These are phyloP conservation scores for Blastobotrys attinorum DNA, from an alignment of 805 yeast genomes.

Conservation along the genomic window DNA sequence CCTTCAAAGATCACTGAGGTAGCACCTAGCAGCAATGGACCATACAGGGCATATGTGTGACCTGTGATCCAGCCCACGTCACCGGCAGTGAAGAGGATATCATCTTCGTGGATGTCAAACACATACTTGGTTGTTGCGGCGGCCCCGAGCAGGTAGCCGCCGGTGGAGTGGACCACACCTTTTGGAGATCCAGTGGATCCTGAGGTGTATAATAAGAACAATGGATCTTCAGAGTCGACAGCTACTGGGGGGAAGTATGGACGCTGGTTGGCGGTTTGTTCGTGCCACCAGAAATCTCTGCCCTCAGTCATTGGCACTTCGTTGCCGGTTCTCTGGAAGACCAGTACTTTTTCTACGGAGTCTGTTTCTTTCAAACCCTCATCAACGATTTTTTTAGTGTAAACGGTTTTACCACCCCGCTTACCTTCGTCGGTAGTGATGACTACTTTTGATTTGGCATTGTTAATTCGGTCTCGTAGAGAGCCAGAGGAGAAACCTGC, in stretches of 20 bases:
- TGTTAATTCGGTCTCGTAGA: constrained; percentile 79
- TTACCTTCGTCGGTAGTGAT: constrained; percentile 93
- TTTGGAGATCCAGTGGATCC: constrained; percentile 98
- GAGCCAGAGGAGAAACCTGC: constrained; percentile 97
- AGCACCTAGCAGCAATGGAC: constrained; percentile 83
- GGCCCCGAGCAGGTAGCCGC: constrained; percentile 91
- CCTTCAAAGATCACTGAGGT: constrained; percentile 93
- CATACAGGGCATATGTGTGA: constrained; percentile 91
- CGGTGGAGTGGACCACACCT: constrained; percentile 94
- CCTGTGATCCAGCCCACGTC: constrained; percentile 99
- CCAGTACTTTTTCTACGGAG: constrained; percentile 72
- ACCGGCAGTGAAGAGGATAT: constrained; percentile 91
- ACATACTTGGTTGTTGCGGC: constrained; percentile 85
- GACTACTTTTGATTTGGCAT: constrained; percentile 77
- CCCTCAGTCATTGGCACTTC: constrained; percentile 64
- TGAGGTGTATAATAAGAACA: constrained; percentile 91
- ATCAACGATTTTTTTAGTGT: constrained; percentile 90
- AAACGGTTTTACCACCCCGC: constrained; percentile 91
- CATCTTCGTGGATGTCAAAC: constrained; percentile 85
- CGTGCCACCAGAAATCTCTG: constrained; percentile 96
- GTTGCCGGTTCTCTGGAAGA: constrained; percentile 80
- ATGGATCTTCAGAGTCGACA: constrained; percentile 87
- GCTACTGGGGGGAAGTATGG: constrained; percentile 82
- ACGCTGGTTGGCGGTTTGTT: constrained; percentile 71
- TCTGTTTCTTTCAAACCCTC: constrained; percentile 75